These are phyloP conservation scores for Podaxis sp. DNA, from an alignment of 768 basidiomycete genomes.

Conservation along the genomic window DNA sequence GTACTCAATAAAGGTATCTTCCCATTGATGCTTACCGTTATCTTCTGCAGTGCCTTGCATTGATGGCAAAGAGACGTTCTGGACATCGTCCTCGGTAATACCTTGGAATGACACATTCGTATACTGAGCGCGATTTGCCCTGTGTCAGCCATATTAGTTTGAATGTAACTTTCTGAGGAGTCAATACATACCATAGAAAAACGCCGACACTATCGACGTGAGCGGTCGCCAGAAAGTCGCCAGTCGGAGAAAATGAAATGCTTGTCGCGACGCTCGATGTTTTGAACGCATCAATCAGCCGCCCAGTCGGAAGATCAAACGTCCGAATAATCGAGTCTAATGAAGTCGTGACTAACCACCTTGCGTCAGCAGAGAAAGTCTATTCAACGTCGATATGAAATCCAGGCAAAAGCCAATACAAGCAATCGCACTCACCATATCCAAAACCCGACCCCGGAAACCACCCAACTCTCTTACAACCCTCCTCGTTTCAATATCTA, in stretches of 20 bases:
- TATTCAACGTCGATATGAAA: conserved; percentile 27
- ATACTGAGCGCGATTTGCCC: conserved; percentile 97
- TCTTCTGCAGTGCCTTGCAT: conserved; percentile 84
- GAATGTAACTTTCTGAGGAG: background rate
- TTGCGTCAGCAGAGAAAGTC: conserved; percentile 93
- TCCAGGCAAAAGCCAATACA: conserved; percentile 3
- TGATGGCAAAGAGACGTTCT: conserved; percentile 71
- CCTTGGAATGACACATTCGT: conserved; percentile 78
- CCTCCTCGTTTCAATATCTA: conserved; percentile 89
- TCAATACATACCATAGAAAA: conserved; percentile 74
- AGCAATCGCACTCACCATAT: conserved; percentile 57
- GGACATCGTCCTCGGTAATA: conserved; percentile 73
- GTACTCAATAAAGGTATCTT: background rate
- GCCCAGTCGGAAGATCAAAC: conserved; percentile 92
- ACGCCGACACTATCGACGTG: conserved; percentile 95
- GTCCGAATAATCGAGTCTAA: conserved; percentile 92
- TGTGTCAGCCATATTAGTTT: conserved; percentile 26
- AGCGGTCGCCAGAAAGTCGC: conserved; percentile 93
- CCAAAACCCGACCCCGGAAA: conserved; percentile 81
- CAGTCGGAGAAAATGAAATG: conserved; percentile 89
- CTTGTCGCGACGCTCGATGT: conserved; percentile 87
- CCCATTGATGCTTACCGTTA: conserved; percentile 50
- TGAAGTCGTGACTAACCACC: conserved; percentile 89
- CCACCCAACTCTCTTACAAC: conserved; percentile 89
- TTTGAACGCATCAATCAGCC: conserved; percentile 88